A percentile compares a stretch with the other conserved stretches of the same genome.
These are phyloP conservation scores for Neoscytalidium dimidiatum DNA, from an alignment of 2,329 filamentous ascomycete species.

Conservation along the genomic window DNA sequence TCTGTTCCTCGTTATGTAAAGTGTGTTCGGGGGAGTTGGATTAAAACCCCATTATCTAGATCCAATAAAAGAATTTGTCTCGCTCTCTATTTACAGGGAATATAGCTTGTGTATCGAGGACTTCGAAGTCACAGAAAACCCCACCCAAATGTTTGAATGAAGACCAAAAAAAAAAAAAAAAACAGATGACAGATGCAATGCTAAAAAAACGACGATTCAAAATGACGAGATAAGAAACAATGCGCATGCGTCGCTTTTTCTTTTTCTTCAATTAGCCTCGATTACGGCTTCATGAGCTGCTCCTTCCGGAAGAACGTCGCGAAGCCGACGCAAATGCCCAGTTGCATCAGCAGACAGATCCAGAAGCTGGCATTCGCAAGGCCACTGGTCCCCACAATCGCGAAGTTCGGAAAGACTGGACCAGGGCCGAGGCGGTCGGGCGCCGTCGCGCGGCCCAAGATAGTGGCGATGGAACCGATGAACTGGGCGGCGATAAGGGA, in stretches of 20 bases:
- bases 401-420: slow-evolving; percentile 63
- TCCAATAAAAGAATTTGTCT: background rate
- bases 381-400: slow-evolving; percentile 47
- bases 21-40: too few species aligned
- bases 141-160: background rate
- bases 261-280: background rate
- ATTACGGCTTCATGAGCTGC: slow-evolving; percentile 56
- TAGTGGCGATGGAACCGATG: slow-evolving; percentile 63
- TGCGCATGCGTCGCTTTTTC: background rate
- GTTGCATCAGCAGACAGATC: slow-evolving; percentile 60
- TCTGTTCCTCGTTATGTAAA: background rate
- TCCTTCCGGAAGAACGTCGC: slow-evolving; percentile 61
- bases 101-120: too few species aligned
- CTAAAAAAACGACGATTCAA: background rate
- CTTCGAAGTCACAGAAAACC: too few species aligned
- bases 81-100: background rate
- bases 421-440: slow-evolving; percentile 64
- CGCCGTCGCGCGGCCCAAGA: slow-evolving; percentile 61
- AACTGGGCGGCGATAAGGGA: slow-evolving; percentile 64
- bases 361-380: slow-evolving; percentile 60
- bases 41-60: background rate
- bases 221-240: background rate
- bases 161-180: background rate
- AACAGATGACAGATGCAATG: background rate
- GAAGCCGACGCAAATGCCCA: slow-evolving; percentile 60